phyloP scores from a whole-genome alignment of 192 early-diverging fungal genomes.

The Podila clonocystis region DNA sequence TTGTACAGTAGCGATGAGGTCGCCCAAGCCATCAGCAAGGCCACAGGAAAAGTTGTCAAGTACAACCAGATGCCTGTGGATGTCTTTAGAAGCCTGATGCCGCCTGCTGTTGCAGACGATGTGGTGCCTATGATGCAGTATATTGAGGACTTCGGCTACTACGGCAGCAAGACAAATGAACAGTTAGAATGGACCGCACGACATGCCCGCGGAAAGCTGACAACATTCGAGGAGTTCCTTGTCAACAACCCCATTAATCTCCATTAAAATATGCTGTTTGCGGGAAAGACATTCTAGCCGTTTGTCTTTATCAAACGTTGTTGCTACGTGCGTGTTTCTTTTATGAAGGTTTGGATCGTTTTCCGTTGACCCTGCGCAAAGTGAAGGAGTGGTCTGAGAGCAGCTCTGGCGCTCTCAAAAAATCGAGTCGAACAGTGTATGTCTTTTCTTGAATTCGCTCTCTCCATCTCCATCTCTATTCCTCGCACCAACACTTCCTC shows the following conservation, averaged over 20 bases:
- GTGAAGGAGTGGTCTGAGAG: too few species aligned
- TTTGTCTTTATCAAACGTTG: too few species aligned
- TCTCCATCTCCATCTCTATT: too few species aligned
- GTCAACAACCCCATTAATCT: not conserved
- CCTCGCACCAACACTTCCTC: too few species aligned
- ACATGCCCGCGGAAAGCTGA: constrained; percentile 1
- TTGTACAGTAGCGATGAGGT: constrained; percentile 1
- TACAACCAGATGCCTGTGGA: constrained; percentile 12
- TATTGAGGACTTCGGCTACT: constrained; percentile 8
- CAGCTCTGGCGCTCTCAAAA: too few species aligned
- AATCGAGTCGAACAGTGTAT: too few species aligned
- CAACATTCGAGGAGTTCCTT: constrained; percentile 7
- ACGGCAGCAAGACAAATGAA: constrained; percentile 5
- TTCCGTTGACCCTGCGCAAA: too few species aligned
- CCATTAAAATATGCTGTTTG: not conserved
- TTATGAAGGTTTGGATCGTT: too few species aligned
- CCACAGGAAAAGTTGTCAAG: constrained; percentile 15
- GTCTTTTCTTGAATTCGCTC: too few species aligned
- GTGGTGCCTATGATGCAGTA: not conserved
- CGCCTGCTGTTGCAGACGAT: not conserved
- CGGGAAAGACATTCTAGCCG: not conserved
- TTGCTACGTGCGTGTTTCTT: too few species aligned
- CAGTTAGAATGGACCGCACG: not conserved
- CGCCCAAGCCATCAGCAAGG: constrained; percentile 4
- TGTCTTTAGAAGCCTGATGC: not conserved